Evolutionary conservation across 371 early-diverging fungal species (phyloP).

Genomic region (Actinomortierella wolfii): DNA sequence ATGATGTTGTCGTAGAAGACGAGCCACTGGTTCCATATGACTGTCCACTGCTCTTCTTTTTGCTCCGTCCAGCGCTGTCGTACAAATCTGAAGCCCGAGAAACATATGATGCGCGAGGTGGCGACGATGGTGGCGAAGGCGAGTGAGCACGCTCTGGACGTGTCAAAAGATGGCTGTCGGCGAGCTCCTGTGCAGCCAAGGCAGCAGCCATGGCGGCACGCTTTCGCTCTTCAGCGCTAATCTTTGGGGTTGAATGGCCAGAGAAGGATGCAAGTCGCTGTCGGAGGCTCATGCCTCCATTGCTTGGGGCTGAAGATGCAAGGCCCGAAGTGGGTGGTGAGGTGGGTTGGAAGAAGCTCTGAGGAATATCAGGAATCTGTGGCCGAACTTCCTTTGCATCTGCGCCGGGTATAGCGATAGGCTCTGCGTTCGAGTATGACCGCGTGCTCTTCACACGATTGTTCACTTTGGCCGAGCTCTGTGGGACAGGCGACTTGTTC

Average conservation of each 20-base stretch:
- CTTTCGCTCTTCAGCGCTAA: conserved; percentile 36
- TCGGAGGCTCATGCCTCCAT: conserved; percentile 22
- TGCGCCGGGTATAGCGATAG: conserved; percentile 8
- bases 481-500: conserved; percentile 31
- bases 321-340: conserved; percentile 9
- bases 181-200: conserved; percentile 25
- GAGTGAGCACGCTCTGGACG: conserved; percentile 38
- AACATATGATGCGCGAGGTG: conserved; percentile 30
- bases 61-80: too few relatives aligned
- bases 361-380: conserved; percentile 43
- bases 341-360: conserved; percentile 41
- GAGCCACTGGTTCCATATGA: too few relatives aligned
- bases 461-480: conserved; percentile 35
- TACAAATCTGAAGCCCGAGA: not conserved
- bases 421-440: conserved; percentile 22
- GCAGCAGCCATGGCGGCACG: conserved; percentile 35
- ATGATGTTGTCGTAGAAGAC: too few relatives aligned
- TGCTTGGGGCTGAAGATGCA: conserved; percentile 32
- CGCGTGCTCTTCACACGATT: conserved; percentile 23
- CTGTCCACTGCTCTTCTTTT: too few relatives aligned
- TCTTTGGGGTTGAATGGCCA: conserved; percentile 24
- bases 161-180: conserved; percentile 6
- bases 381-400: conserved; percentile 18
- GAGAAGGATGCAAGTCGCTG: conserved; percentile 41
- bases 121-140: conserved; percentile 39